These are phyloP conservation scores for Eucalyptus pauciflora DNA, from an alignment of 345 rosid genomes.

Conservation along the genomic window DNA sequence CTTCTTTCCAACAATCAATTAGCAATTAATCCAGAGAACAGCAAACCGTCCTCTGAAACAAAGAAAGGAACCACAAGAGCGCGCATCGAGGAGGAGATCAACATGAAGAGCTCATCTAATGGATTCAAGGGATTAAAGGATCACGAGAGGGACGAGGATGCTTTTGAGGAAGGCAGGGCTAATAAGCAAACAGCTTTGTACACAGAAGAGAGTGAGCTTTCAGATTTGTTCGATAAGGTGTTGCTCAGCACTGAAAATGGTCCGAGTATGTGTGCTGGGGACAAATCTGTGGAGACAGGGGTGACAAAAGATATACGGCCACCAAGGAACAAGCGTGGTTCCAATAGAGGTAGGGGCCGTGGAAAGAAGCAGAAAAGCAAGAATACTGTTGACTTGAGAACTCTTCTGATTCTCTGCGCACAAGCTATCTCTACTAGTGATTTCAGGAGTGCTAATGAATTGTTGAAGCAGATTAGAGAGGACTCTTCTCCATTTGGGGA, in stretches of 20 bases:
- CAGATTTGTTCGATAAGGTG: slow-evolving; percentile 56
- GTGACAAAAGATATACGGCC: not conserved
- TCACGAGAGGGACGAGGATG: slow-evolving; percentile 35
- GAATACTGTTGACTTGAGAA: slow-evolving; percentile 41
- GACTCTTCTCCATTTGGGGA: slow-evolving; percentile 62
- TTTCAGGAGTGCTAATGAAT: slow-evolving; percentile 50
- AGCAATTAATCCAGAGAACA: slow-evolving; percentile 2
- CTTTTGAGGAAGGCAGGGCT: slow-evolving; percentile 37
- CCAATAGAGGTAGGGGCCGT: not conserved
- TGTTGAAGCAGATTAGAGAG: slow-evolving; percentile 69
- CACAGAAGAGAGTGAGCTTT: slow-evolving; percentile 31
- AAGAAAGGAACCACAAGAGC: not conserved
- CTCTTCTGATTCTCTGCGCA: slow-evolving; percentile 58
- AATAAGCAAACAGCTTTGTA: slow-evolving; percentile 40
- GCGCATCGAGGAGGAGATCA: slow-evolving; percentile 3
- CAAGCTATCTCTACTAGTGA: slow-evolving; percentile 63
- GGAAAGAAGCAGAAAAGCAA: slow-evolving; percentile 1
- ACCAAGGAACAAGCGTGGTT: not conserved
- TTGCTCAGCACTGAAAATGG: not conserved
- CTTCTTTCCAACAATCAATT: slow-evolving; percentile 8
- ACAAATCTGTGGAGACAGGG: not conserved
- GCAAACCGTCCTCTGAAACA: not conserved
- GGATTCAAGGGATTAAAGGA: slow-evolving; percentile 38
- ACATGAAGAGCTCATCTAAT: not conserved
- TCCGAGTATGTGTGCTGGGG: not conserved